Conservation (phyloP, 495 filamentous ascomycete genomes). For the Tuber melanosporum region DNA sequence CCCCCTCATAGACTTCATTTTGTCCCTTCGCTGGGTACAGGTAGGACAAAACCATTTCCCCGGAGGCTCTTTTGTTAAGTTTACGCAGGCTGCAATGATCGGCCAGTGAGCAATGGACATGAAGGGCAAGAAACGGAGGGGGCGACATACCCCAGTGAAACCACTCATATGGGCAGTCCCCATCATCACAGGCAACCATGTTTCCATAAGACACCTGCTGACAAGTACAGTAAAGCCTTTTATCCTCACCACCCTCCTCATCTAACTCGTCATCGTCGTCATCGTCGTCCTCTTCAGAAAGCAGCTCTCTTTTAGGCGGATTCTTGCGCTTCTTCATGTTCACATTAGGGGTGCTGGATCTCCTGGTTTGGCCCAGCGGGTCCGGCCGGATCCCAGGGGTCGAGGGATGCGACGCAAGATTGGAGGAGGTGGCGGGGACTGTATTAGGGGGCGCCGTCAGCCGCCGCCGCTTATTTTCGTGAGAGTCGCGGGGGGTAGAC, state of each 20-base stretch:
- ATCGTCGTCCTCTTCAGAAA: slow-evolving; percentile 45
- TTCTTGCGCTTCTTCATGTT: slow-evolving; percentile 40
- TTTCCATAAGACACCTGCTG: slow-evolving; percentile 89
- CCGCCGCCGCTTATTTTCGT: slow-evolving; percentile 36
- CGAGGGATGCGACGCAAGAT: slow-evolving; percentile 37
- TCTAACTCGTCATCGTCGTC: slow-evolving; percentile 65
- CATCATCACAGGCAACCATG: slow-evolving; percentile 98
- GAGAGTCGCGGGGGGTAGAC: slow-evolving; percentile 31
- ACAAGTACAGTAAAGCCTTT: slow-evolving; percentile 85
- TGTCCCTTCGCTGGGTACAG: slow-evolving; percentile 60
- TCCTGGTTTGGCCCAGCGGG: slow-evolving; percentile 30
- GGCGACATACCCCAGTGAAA: slow-evolving; percentile 72
- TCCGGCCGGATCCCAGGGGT: slow-evolving; percentile 38
- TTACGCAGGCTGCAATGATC: slow-evolving; percentile 56
- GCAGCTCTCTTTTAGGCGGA: slow-evolving; percentile 36
- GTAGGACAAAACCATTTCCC: slow-evolving; percentile 90
- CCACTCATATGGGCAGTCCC: slow-evolving; percentile 88
- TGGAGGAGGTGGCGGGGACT: slow-evolving; percentile 35
- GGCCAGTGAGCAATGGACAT: slow-evolving; percentile 13
- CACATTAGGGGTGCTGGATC: slow-evolving; percentile 37
- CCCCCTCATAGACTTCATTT: slow-evolving; percentile 34
- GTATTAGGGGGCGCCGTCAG: slow-evolving; percentile 31
- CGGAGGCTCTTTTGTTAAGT: slow-evolving; percentile 76
- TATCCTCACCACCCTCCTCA: slow-evolving; percentile 81
- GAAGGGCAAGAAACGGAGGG: neutral